phyloP scores from a whole-genome alignment of 352 stramenopile species.

The Pythium oligandrum region DNA sequence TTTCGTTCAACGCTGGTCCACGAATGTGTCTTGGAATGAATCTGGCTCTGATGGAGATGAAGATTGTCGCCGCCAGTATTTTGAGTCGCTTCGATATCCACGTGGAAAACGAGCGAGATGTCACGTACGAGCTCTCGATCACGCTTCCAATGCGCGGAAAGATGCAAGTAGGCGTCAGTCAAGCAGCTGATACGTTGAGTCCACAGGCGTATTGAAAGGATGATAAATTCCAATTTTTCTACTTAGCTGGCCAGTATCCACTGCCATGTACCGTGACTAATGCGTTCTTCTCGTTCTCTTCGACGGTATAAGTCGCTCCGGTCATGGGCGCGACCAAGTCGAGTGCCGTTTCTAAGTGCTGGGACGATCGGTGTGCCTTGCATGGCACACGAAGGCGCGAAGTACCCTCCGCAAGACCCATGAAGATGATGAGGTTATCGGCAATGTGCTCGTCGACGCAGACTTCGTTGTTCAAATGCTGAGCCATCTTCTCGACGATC shows the following conservation, averaged over 20 bases:
- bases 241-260: slow-evolving; percentile 10
- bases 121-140: slow-evolving; percentile 19
- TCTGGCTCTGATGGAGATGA: slow-evolving; percentile 42
- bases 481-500: slow-evolving; percentile 14
- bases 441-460: slow-evolving; percentile 74
- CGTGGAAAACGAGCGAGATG: slow-evolving; percentile 3
- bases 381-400: slow-evolving; percentile 48
- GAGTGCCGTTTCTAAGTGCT: slow-evolving; percentile 57
- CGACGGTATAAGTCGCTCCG: slow-evolving; percentile 29
- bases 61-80: slow-evolving; percentile 29
- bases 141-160: neutral
- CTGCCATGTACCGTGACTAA: slow-evolving; percentile 49
- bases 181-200: too few species aligned
- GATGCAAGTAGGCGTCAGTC: too few species aligned
- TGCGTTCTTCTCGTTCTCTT: slow-evolving; percentile 32
- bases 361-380: slow-evolving; percentile 34
- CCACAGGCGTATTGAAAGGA: too few species aligned
- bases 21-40: slow-evolving; percentile 27
- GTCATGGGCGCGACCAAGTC: slow-evolving; percentile 32
- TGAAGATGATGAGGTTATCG: slow-evolving; percentile 66
- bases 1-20: slow-evolving; percentile 6
- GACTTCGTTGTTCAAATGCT: slow-evolving; percentile 33
- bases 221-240: too few species aligned
- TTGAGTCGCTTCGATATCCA: slow-evolving; percentile 30
- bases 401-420: slow-evolving; percentile 48